Evolutionary conservation across 345 rosid genomes (phyloP).

Genomic region (Euphorbia pulcherrima): DNA sequence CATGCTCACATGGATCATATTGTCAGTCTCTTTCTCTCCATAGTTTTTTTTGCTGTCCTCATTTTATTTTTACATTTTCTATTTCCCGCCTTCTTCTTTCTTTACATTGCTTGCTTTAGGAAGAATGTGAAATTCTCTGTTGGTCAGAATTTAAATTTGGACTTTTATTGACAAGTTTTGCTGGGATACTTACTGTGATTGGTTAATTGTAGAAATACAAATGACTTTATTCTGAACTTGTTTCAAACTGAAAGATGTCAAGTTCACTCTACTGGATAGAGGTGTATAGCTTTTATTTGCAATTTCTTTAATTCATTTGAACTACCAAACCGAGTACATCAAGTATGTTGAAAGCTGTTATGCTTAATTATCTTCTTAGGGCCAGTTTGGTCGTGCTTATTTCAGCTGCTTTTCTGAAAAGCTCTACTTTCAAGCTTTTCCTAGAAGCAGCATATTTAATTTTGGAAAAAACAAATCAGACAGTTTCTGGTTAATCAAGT

Average conservation of each 20-base stretch:
- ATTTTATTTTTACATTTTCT: background rate
- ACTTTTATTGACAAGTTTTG: background rate
- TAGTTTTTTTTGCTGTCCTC: background rate
- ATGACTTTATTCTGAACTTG: background rate
- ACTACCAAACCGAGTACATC: no score
- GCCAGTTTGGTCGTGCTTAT: no score
- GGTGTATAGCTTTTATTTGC: no score
- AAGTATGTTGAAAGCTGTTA: background rate
- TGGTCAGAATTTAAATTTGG: no score
- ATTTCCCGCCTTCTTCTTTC: background rate
- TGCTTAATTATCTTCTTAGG: background rate
- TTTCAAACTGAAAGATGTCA: no score
- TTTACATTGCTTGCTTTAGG: background rate
- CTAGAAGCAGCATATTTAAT: no score
- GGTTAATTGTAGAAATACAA: background rate
- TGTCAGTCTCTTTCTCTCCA: slow-evolving; percentile 34
- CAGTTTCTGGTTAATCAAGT: no score
- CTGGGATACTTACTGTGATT: background rate
- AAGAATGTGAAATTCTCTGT: background rate
- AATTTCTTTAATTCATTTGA: background rate
- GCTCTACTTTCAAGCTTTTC: no score
- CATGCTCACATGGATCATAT: slow-evolving; percentile 98
- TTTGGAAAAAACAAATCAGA: no score
- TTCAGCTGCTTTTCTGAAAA: no score
- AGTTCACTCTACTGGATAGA: background rate